These are phyloP conservation scores for Naematelia aurantialba DNA, from an alignment of 768 basidiomycete species.

Conservation along the genomic window DNA sequence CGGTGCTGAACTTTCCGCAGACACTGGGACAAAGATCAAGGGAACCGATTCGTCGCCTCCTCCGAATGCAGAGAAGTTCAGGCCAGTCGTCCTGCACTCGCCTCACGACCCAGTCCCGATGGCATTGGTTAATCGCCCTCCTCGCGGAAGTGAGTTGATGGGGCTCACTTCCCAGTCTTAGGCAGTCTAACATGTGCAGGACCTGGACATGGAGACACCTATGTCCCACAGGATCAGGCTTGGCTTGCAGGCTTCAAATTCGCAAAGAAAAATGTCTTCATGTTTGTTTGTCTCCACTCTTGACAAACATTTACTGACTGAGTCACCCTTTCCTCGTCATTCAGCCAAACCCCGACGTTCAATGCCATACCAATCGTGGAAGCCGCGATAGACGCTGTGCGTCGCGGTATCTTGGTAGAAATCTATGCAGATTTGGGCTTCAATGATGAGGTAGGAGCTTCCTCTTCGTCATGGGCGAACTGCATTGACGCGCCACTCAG, in stretches of 20 bases:
- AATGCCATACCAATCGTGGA: constrained; percentile 62
- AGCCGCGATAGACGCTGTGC: constrained; percentile 59
- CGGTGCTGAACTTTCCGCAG: constrained; percentile 11
- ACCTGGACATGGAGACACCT: constrained; percentile 53
- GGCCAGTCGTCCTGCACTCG: constrained; percentile 20
- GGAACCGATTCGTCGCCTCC: constrained; percentile 21
- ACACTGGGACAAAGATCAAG: constrained; percentile 26
- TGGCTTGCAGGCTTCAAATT: constrained; percentile 62
- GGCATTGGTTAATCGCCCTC: constrained; percentile 61
- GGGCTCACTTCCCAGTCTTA: constrained; percentile 11
- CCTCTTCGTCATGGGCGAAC: neutral
- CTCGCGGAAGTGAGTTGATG: constrained; percentile 54
- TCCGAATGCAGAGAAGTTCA: constrained; percentile 25
- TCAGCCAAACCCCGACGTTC: constrained; percentile 63
- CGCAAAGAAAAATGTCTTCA: constrained; percentile 61
- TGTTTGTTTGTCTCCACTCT: constrained; percentile 48
- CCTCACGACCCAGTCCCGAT: constrained; percentile 60
- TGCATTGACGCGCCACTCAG: constrained; percentile 13
- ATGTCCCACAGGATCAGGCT: constrained; percentile 60
- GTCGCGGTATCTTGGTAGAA: constrained; percentile 59
- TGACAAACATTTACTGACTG: neutral
- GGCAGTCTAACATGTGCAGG: constrained; percentile 24
- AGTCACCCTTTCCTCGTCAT: too few relatives aligned
- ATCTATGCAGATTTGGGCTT: constrained; percentile 61
- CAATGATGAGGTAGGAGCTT: constrained; percentile 51